A percentile compares a stretch with the other conserved stretches of the same genome.
Evolutionary conservation across 2,329 filamentous ascomycete genomes (phyloP).

Genomic region (Aschersonia sp.): DNA sequence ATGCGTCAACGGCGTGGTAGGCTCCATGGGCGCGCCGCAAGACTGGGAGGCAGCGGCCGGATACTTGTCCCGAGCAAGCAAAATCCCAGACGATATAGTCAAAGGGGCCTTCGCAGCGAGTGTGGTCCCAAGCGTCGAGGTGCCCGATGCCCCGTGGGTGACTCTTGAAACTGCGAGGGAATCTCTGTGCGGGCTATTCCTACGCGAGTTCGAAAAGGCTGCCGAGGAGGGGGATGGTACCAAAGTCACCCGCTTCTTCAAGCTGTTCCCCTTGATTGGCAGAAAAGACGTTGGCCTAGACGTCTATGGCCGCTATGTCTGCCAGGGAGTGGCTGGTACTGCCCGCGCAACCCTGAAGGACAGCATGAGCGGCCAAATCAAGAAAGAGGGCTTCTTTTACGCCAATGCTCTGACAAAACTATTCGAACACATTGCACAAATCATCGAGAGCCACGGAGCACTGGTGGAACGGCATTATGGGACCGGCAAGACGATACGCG

Average conservation of each 20-base stretch:
- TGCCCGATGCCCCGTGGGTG: constrained; percentile 77
- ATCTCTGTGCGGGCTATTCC: constrained; percentile 76
- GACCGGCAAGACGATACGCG: constrained; percentile 78
- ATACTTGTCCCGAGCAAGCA: constrained; percentile 71
- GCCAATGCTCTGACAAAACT: constrained; percentile 78
- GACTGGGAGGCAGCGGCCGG: constrained; percentile 96
- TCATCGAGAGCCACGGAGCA: constrained; percentile 80
- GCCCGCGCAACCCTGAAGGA: constrained; percentile 71
- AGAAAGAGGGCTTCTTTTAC: constrained; percentile 76
- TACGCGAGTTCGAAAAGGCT: constrained; percentile 90
- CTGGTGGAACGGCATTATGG: constrained; percentile 93
- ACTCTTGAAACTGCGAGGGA: constrained; percentile 81
- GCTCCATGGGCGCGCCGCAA: constrained; percentile 93
- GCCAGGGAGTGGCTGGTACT: constrained; percentile 76
- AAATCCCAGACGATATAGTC: constrained; percentile 67
- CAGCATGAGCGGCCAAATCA: constrained; percentile 29
- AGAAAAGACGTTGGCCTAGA: constrained; percentile 80
- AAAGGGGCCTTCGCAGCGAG: constrained; percentile 77
- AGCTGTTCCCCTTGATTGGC: constrained; percentile 88
- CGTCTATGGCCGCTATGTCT: constrained; percentile 91
- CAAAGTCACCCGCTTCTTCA: constrained; percentile 92
- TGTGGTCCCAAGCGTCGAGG: constrained; percentile 89
- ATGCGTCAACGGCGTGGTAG: constrained; percentile 85
- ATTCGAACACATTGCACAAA: constrained; percentile 95
- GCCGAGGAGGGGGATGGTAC: constrained; percentile 74